A percentile compares a stretch with the other conserved stretches of the same genome.
Conservation (phyloP, 2,329 filamentous ascomycete genomes). For the Pseudogymnoascus sp. region DNA sequence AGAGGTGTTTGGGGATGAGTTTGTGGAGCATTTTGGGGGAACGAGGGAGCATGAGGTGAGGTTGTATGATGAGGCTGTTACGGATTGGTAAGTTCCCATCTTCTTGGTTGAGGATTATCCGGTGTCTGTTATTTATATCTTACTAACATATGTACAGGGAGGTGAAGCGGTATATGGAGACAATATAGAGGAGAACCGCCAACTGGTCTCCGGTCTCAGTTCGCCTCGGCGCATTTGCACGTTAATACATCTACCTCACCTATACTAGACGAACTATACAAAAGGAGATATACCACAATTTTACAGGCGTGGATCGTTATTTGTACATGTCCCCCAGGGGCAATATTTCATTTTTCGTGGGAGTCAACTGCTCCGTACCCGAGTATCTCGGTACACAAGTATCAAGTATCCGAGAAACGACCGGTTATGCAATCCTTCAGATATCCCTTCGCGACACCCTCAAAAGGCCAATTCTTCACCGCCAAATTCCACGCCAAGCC, state of each 20-base stretch:
- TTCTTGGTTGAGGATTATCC: not conserved
- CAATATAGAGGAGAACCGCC: not conserved
- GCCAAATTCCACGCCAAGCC: not conserved
- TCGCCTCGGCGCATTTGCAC: not conserved
- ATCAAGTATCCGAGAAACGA: not conserved
- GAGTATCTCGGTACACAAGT: not conserved
- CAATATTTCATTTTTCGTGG: not conserved
- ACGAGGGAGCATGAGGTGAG: constrained; percentile 86
- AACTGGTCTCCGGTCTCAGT: not conserved
- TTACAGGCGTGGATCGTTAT: not conserved
- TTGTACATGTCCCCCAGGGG: not conserved
- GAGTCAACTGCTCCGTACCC: not conserved
- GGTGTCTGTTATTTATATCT: not conserved
- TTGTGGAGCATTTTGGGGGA: constrained; percentile 91
- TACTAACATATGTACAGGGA: not conserved
- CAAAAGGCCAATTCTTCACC: not conserved
- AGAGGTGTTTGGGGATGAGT: constrained; percentile 87
- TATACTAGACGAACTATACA: not conserved
- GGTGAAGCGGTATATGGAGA: constrained; percentile 1
- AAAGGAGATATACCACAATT: not conserved
- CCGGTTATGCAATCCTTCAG: not conserved
- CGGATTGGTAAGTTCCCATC: constrained; percentile 68
- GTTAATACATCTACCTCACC: not conserved
- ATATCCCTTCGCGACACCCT: not conserved
- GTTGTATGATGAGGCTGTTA: constrained; percentile 92